Conservation (phyloP, 306 rosid genomes). For the Canavalia gladiata region DNA sequence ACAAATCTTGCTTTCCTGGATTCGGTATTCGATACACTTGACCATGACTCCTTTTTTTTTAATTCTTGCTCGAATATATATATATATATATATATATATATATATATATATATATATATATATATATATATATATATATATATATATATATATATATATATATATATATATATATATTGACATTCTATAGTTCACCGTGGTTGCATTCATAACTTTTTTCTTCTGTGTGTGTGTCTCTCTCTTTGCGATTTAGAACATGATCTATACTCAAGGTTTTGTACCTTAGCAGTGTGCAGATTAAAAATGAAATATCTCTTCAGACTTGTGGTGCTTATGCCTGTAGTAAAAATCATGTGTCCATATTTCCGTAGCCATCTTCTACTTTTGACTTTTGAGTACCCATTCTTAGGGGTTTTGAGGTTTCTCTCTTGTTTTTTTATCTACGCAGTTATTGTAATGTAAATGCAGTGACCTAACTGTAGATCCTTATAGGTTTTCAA, state of each 20-base stretch:
- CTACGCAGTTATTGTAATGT: neutral
- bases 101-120: too few species aligned
- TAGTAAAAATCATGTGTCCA: neutral
- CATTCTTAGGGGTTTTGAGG: constrained; percentile 24
- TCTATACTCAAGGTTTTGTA: neutral
- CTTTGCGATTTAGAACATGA: neutral
- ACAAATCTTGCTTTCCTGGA: neutral
- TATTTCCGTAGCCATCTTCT: neutral
- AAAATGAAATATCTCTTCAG: neutral
- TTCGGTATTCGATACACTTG: neutral
- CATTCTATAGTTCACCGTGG: neutral
- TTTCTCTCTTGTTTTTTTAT: constrained; percentile 12
- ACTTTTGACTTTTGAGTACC: constrained; percentile 16
- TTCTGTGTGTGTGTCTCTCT: too few species aligned
- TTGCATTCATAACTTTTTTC: neutral
- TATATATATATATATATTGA: neutral
- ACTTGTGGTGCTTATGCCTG: neutral
- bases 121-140: too few species aligned
- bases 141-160: too few species aligned
- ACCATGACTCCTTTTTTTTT: too few species aligned
- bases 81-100: too few species aligned
- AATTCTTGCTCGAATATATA: too few species aligned
- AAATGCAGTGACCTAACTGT: constrained; percentile 9
- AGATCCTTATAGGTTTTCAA: neutral
- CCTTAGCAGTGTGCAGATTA: neutral